Conservation (phyloP, 1,139 yeast genomes). For the Hansenula lynferdii region DNA sequence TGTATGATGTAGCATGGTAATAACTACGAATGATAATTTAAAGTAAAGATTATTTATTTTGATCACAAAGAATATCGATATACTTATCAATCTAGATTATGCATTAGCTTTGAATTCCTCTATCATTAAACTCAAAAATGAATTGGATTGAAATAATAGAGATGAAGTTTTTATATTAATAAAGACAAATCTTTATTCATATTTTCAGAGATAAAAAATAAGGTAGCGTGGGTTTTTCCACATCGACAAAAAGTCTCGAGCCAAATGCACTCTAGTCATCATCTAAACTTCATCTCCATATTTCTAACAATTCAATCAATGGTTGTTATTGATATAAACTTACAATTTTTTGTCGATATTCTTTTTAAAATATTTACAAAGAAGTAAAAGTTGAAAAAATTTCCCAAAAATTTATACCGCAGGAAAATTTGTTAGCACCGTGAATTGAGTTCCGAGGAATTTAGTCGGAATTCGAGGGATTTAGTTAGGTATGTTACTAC, state of each 20-base stretch:
- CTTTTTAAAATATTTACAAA: not conserved
- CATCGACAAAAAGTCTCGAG: conserved; percentile 85
- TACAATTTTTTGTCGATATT: conserved; percentile 1
- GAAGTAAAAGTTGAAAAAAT: not conserved
- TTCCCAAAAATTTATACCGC: not conserved
- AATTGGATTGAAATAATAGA: not conserved
- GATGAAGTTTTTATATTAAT: not conserved
- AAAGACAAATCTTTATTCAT: too few species aligned
- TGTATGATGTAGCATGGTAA: too few species aligned
- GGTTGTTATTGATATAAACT: not conserved
- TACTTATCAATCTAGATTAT: conserved; percentile 3
- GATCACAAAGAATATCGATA: not conserved
- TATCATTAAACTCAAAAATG: not conserved
- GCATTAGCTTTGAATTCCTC: conserved; percentile 2
- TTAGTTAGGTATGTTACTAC: not conserved
- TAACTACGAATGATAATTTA: not conserved
- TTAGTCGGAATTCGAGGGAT: not conserved
- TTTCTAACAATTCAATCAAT: not conserved
- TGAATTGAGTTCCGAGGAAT: not conserved
- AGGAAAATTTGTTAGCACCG: not conserved
- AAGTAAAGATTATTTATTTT: not conserved
- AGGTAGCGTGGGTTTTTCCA: conserved; percentile 70
- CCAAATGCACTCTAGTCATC: conserved; percentile 65
- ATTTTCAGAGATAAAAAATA: conserved; percentile 4
- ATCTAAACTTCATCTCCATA: not conserved